Conservation (phyloP, 2,329 filamentous ascomycete species). For the Trichoderma aggressivum region DNA sequence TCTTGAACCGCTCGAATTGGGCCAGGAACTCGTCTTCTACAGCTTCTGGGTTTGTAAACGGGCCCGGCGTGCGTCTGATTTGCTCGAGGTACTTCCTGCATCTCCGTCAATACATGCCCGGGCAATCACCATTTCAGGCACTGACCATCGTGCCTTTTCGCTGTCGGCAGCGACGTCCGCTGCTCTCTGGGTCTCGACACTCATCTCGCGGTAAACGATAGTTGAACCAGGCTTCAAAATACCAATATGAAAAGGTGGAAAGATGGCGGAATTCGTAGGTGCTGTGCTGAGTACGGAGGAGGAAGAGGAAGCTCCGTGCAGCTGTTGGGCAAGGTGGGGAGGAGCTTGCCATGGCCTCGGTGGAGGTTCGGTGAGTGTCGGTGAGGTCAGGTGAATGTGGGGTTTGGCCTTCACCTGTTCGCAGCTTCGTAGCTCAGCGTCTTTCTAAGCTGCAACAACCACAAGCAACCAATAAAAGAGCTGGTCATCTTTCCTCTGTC, state of each 20-base stretch:
- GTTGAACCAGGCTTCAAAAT: neutral
- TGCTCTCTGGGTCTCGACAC: conserved; percentile 23
- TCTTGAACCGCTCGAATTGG: conserved; percentile 66
- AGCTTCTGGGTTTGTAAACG: conserved; percentile 69
- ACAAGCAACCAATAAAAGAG: neutral
- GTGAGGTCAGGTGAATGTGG: conserved; percentile 35
- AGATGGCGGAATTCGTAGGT: neutral
- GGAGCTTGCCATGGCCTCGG: neutral
- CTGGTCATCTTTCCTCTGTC: neutral
- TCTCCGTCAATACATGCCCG: conserved; percentile 18
- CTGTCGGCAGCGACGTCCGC: conserved; percentile 16
- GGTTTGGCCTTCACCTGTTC: conserved; percentile 21
- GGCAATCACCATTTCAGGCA: conserved; percentile 5
- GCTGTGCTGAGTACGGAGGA: neutral
- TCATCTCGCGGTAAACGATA: conserved; percentile 24
- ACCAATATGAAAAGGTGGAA: neutral
- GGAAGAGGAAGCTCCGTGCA: neutral
- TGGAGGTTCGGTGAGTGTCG: conserved; percentile 28
- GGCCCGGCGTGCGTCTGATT: conserved; percentile 71
- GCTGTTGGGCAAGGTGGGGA: conserved; percentile 3
- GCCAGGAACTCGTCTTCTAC: conserved; percentile 51
- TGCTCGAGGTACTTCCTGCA: conserved; percentile 78
- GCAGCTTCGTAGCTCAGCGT: neutral
- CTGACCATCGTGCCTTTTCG: conserved; percentile 37
- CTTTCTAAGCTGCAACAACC: neutral